Evolutionary conservation across 495 filamentous ascomycete species (phyloP).

Genomic region (Penicillium arizonense): DNA sequence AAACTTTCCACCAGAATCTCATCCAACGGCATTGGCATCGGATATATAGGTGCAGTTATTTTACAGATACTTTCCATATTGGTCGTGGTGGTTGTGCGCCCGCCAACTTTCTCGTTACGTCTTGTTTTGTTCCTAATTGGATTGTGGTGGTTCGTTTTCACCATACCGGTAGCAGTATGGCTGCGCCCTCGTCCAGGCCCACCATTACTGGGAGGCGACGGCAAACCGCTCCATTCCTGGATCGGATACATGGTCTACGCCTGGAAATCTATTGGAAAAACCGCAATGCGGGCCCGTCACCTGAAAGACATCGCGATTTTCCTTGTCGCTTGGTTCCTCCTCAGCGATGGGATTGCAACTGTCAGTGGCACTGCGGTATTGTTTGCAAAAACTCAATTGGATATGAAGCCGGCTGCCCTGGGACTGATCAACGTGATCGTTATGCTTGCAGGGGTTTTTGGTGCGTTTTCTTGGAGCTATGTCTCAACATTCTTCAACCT

Average conservation of each 20-base stretch:
- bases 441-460: conserved; percentile 76
- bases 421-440: conserved; percentile 92
- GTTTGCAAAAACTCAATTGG: conserved; percentile 89
- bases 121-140: conserved; percentile 84
- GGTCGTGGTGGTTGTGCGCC: conserved; percentile 65
- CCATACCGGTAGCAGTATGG: conserved; percentile 85
- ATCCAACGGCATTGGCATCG: conserved; percentile 84
- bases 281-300: conserved; percentile 70
- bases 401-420: conserved; percentile 85
- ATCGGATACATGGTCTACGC: conserved; percentile 69
- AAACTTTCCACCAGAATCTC: conserved; percentile 81
- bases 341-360: conserved; percentile 92
- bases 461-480: conserved; percentile 86
- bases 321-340: conserved; percentile 87
- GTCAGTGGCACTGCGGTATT: conserved; percentile 93
- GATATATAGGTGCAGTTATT: conserved; percentile 79
- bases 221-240: conserved; percentile 47
- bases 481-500: conserved; percentile 65
- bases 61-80: conserved; percentile 75
- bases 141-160: conserved; percentile 93
- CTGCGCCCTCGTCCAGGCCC: conserved; percentile 89
- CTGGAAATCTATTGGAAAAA: conserved; percentile 83
- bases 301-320: conserved; percentile 88
- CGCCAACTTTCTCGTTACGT: conserved; percentile 74
- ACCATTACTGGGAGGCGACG: conserved; percentile 51